Percentiles rank a stretch among this genome's conserved stretches.
Evolutionary conservation across 2,329 filamentous ascomycete genomes (phyloP).

Genomic region (Magnaporthiopsis incrustans): DNA sequence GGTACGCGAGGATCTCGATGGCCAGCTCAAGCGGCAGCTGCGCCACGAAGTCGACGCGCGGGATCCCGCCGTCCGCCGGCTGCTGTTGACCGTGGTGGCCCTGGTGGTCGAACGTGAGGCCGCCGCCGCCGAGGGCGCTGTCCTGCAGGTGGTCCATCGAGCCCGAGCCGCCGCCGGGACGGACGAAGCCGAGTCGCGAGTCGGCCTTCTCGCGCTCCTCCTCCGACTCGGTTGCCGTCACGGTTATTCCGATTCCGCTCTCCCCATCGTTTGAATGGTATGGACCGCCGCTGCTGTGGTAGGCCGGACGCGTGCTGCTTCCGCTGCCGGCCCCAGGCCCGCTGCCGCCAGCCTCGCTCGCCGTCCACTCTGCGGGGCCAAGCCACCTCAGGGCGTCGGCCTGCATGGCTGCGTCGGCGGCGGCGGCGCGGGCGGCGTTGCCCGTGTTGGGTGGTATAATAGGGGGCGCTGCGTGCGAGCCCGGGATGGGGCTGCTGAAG

Average conservation of each 20-base stretch:
- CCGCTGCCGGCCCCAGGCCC: neutral
- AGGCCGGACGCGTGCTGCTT: neutral
- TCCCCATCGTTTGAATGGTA: conserved; percentile 43
- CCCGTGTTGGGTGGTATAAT: conserved; percentile 53
- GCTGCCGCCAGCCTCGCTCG: neutral
- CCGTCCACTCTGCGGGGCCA: conserved; percentile 32
- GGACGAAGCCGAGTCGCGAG: conserved; percentile 2
- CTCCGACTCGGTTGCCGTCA: conserved; percentile 34
- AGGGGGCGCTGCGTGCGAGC: conserved; percentile 45
- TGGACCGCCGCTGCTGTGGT: neutral
- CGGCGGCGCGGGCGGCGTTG: conserved; percentile 50
- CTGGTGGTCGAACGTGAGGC: neutral
- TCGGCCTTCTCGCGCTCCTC: conserved; percentile 7
- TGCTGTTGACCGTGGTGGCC: neutral
- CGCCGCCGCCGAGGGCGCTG: conserved; percentile 10
- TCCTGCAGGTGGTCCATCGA: conserved; percentile 9
- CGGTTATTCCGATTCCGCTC: conserved; percentile 55
- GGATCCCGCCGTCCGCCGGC: conserved; percentile 30
- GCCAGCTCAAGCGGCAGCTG: conserved; percentile 49
- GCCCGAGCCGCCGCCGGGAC: neutral
- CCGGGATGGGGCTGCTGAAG: conserved; percentile 29
- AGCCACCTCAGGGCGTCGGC: conserved; percentile 28
- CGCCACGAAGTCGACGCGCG: conserved; percentile 50
- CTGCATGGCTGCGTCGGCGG: conserved; percentile 48
- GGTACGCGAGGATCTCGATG: conserved; percentile 47